Percentiles rank a stretch among this genome's conserved stretches.
Evolutionary conservation across 208 protist species (phyloP).

Genomic region (Phytomonas sp.): DNA sequence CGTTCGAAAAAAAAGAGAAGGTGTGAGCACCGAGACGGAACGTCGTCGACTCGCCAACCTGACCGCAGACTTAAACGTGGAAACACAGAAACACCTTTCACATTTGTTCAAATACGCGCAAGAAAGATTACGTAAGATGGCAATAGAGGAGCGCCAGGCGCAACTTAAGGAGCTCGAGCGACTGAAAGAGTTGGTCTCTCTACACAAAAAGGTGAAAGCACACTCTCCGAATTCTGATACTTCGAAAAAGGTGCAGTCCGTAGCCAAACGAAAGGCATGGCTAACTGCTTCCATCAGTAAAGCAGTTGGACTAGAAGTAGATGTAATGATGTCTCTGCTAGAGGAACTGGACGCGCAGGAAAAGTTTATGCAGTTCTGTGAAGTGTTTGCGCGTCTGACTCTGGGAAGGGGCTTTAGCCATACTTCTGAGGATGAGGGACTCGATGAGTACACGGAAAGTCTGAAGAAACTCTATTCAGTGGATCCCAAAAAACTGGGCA

Average conservation of each 20-base stretch:
- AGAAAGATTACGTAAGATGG: slow-evolving; percentile 32
- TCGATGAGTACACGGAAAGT: slow-evolving; percentile 70
- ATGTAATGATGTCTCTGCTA: slow-evolving; percentile 51
- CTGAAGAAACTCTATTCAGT: slow-evolving; percentile 65
- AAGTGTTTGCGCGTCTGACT: slow-evolving; percentile 78
- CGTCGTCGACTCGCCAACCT: slow-evolving; percentile 65
- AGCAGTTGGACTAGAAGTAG: slow-evolving; percentile 57
- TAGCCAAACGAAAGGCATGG: slow-evolving; percentile 14
- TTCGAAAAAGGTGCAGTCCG: neutral
- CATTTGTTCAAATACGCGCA: slow-evolving; percentile 80
- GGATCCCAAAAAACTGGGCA: slow-evolving; percentile 45
- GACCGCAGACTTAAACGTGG: slow-evolving; percentile 59
- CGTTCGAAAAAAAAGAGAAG: slow-evolving; percentile 56
- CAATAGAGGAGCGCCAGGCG: slow-evolving; percentile 37
- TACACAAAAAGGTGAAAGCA: neutral
- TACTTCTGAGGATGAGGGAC: slow-evolving; percentile 39
- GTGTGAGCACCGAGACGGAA: slow-evolving; percentile 67
- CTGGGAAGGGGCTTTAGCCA: slow-evolving; percentile 54
- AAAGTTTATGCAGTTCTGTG: slow-evolving; percentile 77
- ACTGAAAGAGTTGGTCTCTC: slow-evolving; percentile 18
- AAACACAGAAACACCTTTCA: slow-evolving; percentile 68
- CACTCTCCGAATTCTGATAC: neutral
- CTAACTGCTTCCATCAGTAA: slow-evolving; percentile 40
- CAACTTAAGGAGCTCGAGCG: slow-evolving; percentile 52
- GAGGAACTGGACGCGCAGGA: slow-evolving; percentile 65